Percentiles rank a stretch among this genome's conserved stretches.
Conservation (phyloP, 2,329 filamentous ascomycete species). For the Parastagonospora avenae region DNA sequence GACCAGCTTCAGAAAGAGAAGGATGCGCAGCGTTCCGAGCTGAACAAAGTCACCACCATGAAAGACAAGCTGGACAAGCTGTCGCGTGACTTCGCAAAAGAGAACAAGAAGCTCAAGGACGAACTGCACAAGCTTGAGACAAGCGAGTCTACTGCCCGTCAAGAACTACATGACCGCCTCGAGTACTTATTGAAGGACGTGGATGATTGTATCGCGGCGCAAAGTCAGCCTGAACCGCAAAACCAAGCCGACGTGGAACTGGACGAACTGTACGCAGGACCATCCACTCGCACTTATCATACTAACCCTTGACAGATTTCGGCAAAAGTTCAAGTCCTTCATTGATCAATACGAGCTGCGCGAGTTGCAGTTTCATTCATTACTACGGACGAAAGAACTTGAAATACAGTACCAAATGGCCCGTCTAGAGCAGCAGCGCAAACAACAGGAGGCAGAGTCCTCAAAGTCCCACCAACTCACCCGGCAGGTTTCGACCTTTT, state of each 20-base stretch:
- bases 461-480: conserved; percentile 83
- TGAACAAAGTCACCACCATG: conserved; percentile 86
- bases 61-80: conserved; percentile 98
- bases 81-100: conserved; percentile 89
- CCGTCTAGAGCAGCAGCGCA: conserved; percentile 87
- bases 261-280: conserved; percentile 76
- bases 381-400: conserved; percentile 91
- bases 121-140: conserved; percentile 86
- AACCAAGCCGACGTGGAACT: conserved; percentile 84
- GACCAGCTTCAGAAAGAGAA: conserved; percentile 97
- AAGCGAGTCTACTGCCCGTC: conserved; percentile 79
- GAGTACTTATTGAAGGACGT: conserved; percentile 81
- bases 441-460: conserved; percentile 81
- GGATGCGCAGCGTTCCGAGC: conserved; percentile 83
- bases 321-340: conserved; percentile 89
- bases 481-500: conserved; percentile 90
- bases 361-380: conserved; percentile 89
- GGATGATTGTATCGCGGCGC: conserved; percentile 85
- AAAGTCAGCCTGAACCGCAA: conserved; percentile 75
- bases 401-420: conserved; percentile 93
- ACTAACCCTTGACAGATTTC: conserved; percentile 50
- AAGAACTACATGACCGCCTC: conserved; percentile 83
- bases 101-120: conserved; percentile 98
- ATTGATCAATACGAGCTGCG: conserved; percentile 96
- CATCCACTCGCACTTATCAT: neutral